These are phyloP conservation scores for Abelmoschus esculentus DNA, from an alignment of 345 rosid genomes.

Conservation along the genomic window DNA sequence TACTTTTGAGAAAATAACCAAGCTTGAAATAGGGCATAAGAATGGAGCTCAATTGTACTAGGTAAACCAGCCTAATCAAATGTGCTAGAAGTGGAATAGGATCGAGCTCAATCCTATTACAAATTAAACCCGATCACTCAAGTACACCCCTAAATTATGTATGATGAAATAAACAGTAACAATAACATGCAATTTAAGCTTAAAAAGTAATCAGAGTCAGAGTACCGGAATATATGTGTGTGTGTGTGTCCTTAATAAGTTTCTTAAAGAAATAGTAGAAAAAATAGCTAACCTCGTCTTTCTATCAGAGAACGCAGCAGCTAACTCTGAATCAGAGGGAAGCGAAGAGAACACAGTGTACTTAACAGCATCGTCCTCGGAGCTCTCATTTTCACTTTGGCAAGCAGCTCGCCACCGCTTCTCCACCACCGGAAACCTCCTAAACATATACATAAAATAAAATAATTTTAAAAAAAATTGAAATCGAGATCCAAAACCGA, in stretches of 20 bases:
- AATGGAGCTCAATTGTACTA: not conserved
- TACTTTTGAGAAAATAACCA: not conserved
- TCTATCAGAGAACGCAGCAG: slow-evolving; percentile 52
- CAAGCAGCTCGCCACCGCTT: slow-evolving; percentile 64
- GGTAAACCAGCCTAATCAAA: not conserved
- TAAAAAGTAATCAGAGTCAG: not conserved
- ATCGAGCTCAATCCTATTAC: not conserved
- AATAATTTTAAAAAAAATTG: not conserved
- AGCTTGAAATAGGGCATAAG: not conserved
- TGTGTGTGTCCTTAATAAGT: not conserved
- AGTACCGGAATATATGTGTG: not conserved
- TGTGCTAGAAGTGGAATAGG: not conserved
- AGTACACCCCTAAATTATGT: not conserved
- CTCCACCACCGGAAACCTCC: slow-evolving; percentile 91
- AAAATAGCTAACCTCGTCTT: slow-evolving; percentile 41
- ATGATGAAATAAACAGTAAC: not conserved
- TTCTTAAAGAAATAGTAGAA: not conserved
- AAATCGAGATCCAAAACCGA: not conserved
- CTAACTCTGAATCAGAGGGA: slow-evolving; percentile 63
- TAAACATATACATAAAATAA: slow-evolving; percentile 9
- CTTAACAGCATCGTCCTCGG: slow-evolving; percentile 23
- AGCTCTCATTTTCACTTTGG: slow-evolving; percentile 34
- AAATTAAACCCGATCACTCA: not conserved
- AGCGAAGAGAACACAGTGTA: slow-evolving; percentile 27
- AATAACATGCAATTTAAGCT: slow-evolving; percentile 4